Percentiles rank a stretch among this genome's conserved stretches.
Evolutionary conservation across 1,284 basidiomycete species (phyloP).

Genomic region (Wallemia hederae): DNA sequence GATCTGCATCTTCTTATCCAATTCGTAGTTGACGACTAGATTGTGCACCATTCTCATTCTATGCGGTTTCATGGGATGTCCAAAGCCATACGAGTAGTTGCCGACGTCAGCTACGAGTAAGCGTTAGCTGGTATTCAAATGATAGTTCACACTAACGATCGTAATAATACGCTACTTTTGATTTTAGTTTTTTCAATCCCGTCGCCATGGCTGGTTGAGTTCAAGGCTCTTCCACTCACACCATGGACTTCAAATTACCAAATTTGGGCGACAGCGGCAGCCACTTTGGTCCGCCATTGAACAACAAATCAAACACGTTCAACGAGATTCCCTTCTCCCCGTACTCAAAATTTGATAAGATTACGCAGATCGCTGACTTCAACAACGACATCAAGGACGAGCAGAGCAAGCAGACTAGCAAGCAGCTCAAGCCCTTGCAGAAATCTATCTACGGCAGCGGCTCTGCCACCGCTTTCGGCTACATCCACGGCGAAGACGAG

Average conservation of each 20-base stretch:
- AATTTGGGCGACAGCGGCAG: not conserved
- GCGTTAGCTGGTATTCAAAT: not conserved
- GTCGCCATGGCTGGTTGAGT: not conserved
- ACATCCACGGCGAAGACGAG: constrained; percentile 96
- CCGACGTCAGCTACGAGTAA: constrained; percentile 37
- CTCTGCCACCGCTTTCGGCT: constrained; percentile 74
- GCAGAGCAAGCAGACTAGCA: constrained; percentile 17
- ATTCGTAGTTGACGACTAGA: constrained; percentile 61
- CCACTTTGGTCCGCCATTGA: not conserved
- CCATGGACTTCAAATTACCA: not conserved
- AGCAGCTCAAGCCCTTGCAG: constrained; percentile 25
- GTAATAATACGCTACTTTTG: not conserved
- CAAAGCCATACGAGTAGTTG: constrained; percentile 54
- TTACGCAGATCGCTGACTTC: constrained; percentile 95
- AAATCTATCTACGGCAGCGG: constrained; percentile 38
- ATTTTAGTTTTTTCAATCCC: not conserved
- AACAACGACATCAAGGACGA: constrained; percentile 31
- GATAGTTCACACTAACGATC: not conserved
- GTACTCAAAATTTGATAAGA: constrained; percentile 92
- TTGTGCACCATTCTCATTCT: constrained; percentile 79
- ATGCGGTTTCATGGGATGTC: constrained; percentile 86
- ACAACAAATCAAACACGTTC: not conserved
- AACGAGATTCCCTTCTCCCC: constrained; percentile 61
- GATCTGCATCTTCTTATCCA: constrained; percentile 72
- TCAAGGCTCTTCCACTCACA: not conserved